phyloP scores from a whole-genome alignment of 2,329 filamentous ascomycete species.

The Fusarium circinatum region DNA sequence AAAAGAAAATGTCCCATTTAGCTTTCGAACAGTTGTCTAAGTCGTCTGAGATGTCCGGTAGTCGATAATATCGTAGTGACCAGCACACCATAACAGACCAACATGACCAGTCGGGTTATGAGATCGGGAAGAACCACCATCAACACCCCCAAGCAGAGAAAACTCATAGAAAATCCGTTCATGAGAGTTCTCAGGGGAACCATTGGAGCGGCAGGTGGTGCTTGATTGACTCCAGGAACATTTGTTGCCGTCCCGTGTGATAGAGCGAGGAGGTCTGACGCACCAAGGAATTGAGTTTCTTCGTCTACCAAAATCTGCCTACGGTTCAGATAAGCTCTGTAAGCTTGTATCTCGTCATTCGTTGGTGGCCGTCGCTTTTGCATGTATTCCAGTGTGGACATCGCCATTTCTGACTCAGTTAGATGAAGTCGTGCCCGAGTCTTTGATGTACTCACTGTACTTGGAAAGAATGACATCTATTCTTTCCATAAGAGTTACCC shows the following conservation, averaged over 20 bases:
- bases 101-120: conserved; percentile 24
- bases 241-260: conserved; percentile 6
- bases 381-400: conserved; percentile 66
- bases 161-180: conserved; percentile 28
- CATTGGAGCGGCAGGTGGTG: neutral
- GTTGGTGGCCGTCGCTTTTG: conserved; percentile 61
- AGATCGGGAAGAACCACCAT: conserved; percentile 28
- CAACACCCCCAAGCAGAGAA: conserved; percentile 22
- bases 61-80: conserved; percentile 19
- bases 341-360: conserved; percentile 58
- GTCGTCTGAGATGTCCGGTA: conserved; percentile 22
- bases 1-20: neutral
- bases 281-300: conserved; percentile 70
- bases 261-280: conserved; percentile 21
- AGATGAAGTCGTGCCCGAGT: neutral
- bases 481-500: conserved; percentile 1
- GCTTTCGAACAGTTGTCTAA: conserved; percentile 21
- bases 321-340: conserved; percentile 64
- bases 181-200: conserved; percentile 21
- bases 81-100: conserved; percentile 25
- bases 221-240: neutral
- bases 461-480: conserved; percentile 4
- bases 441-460: conserved; percentile 14
- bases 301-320: conserved; percentile 62
- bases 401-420: conserved; percentile 60